These are phyloP conservation scores for Ulota crispa DNA, from an alignment of 225 moss, liverwort and hornwort genomes.

Conservation along the genomic window DNA sequence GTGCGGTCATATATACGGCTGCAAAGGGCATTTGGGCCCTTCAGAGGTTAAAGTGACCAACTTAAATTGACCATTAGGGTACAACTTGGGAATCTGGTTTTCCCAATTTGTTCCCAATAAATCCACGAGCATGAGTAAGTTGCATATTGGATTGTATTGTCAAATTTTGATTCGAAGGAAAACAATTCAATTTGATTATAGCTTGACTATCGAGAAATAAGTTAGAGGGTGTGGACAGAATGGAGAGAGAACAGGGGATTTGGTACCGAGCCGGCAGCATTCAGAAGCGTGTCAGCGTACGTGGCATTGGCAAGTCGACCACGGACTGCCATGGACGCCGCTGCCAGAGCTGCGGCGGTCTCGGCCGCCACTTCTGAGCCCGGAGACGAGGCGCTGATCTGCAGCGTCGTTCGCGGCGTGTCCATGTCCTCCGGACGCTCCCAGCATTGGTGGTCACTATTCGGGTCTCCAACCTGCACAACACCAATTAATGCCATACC, in stretches of 20 bases:
- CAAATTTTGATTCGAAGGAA: neutral
- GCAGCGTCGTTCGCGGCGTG: slow-evolving; percentile 29
- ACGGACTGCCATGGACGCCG: slow-evolving; percentile 31
- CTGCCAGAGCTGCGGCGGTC: slow-evolving; percentile 44
- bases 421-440: slow-evolving; percentile 57
- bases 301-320: neutral
- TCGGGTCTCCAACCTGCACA: slow-evolving; percentile 38
- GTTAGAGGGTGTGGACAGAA: too few relatives aligned
- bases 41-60: too few relatives aligned
- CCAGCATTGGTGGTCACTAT: slow-evolving; percentile 40
- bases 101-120: too few relatives aligned
- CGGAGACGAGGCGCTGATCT: slow-evolving; percentile 30
- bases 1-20: too few relatives aligned
- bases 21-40: too few relatives aligned
- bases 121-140: neutral
- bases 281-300: slow-evolving; percentile 28
- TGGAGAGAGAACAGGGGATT: neutral
- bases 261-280: slow-evolving; percentile 19
- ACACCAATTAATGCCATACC: neutral
- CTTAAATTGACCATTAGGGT: too few relatives aligned
- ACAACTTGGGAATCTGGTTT: too few relatives aligned
- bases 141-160: neutral
- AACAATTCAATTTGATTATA: neutral
- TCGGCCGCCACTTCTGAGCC: slow-evolving; percentile 55
- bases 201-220: neutral